A percentile compares a stretch with the other conserved stretches of the same genome.
phyloP scores from a whole-genome alignment of 352 stramenopile genomes.

The Phytophthora sansomeana region DNA sequence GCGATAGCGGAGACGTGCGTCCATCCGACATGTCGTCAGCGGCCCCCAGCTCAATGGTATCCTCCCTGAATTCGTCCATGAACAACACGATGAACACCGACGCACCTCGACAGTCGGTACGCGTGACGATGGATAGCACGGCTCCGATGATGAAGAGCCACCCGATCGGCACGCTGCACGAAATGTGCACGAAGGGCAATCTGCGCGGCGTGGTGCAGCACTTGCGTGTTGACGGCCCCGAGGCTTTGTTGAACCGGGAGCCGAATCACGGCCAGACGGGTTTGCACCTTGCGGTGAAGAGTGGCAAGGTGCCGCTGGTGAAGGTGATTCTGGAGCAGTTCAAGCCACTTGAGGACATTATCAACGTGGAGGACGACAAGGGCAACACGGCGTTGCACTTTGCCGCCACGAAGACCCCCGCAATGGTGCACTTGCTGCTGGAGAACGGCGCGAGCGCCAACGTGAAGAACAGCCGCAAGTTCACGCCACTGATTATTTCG shows the following conservation, averaged over 20 bases:
- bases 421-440: conserved; percentile 85
- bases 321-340: conserved; percentile 88
- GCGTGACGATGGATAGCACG: conserved; percentile 75
- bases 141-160: conserved; percentile 80
- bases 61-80: conserved; percentile 42
- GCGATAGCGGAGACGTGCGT: conserved; percentile 40
- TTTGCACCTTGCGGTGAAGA: conserved; percentile 85
- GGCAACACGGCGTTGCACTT: conserved; percentile 90
- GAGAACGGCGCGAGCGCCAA: conserved; percentile 83
- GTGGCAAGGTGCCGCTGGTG: conserved; percentile 80
- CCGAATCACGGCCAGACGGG: conserved; percentile 88
- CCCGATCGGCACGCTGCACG: conserved; percentile 81
- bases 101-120: conserved; percentile 66
- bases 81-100: conserved; percentile 49
- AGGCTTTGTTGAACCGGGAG: conserved; percentile 73
- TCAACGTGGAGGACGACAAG: conserved; percentile 90
- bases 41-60: conserved; percentile 31
- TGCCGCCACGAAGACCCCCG: conserved; percentile 85
- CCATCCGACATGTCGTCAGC: conserved; percentile 43
- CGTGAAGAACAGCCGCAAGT: conserved; percentile 88
- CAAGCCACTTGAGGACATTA: conserved; percentile 78
- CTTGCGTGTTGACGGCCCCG: conserved; percentile 73
- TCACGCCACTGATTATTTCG: conserved; percentile 88
- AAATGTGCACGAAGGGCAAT: conserved; percentile 84
- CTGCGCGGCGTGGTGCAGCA: conserved; percentile 80